Percentiles rank a stretch among this genome's conserved stretches.
phyloP scores from a whole-genome alignment of 1,139 yeast species.

The Blastobotrys serpentis region DNA sequence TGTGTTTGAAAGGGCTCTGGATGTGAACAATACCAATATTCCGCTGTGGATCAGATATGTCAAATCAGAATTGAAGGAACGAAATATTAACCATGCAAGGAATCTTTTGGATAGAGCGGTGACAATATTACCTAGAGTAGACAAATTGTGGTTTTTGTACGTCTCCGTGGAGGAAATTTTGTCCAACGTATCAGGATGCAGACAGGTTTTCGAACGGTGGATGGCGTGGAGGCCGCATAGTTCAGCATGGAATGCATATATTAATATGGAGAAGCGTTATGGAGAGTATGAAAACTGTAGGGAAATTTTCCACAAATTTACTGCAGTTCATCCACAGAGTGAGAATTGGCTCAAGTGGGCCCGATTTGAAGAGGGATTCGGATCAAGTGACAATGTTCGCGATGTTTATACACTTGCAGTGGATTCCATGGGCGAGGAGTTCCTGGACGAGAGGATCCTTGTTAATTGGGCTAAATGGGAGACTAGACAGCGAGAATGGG shows the following conservation, averaged over 20 bases:
- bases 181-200: slow-evolving; percentile 59
- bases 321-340: slow-evolving; percentile 52
- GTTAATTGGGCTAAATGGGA: slow-evolving; percentile 75
- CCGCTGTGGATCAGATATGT: slow-evolving; percentile 87
- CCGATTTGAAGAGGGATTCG: slow-evolving; percentile 57
- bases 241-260: slow-evolving; percentile 72
- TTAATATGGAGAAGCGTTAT: slow-evolving; percentile 69
- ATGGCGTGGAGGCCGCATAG: slow-evolving; percentile 57
- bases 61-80: slow-evolving; percentile 68
- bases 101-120: slow-evolving; percentile 80
- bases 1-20: slow-evolving; percentile 82
- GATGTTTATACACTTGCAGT: slow-evolving; percentile 67
- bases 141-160: slow-evolving; percentile 77
- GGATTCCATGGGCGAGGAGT: slow-evolving; percentile 47
- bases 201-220: slow-evolving; percentile 79
- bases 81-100: slow-evolving; percentile 84
- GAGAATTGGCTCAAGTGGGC: slow-evolving; percentile 69
- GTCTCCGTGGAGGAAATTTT: slow-evolving; percentile 81
- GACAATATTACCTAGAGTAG: slow-evolving; percentile 69
- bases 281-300: slow-evolving; percentile 59
- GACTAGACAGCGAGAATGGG: slow-evolving; percentile 56
- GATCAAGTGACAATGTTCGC: slow-evolving; percentile 50
- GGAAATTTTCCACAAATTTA: slow-evolving; percentile 55
- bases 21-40: slow-evolving; percentile 67
- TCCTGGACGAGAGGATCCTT: slow-evolving; percentile 43